These are phyloP conservation scores for Ophiostoma montium DNA, from an alignment of 2,329 filamentous ascomycete genomes.

Conservation along the genomic window DNA sequence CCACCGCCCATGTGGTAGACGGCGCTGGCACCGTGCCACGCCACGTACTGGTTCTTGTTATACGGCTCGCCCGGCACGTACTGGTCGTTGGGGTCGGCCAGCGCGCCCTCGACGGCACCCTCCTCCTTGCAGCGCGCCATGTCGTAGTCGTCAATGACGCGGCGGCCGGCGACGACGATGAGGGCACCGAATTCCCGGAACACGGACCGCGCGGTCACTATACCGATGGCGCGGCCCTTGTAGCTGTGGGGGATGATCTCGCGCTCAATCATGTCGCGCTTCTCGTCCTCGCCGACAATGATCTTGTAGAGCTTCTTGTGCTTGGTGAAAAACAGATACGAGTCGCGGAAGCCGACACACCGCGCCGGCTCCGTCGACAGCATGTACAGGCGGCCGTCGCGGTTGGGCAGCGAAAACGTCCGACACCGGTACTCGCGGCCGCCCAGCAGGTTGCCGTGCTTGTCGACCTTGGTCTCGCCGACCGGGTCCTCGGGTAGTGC, in stretches of 20 bases:
- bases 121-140: slow-evolving; percentile 59
- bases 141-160: slow-evolving; percentile 81
- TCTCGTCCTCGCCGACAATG: slow-evolving; percentile 94
- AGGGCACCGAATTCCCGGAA: slow-evolving; percentile 92
- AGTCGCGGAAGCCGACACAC: slow-evolving; percentile 93
- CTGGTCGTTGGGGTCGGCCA: slow-evolving; percentile 80
- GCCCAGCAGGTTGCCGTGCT: slow-evolving; percentile 65
- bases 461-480: slow-evolving; percentile 88
- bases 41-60: slow-evolving; percentile 97
- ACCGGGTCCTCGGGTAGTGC: slow-evolving; percentile 74
- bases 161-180: slow-evolving; percentile 83
- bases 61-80: slow-evolving; percentile 71
- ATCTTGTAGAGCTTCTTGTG: slow-evolving; percentile 95
- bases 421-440: slow-evolving; percentile 89
- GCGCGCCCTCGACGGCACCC: slow-evolving; percentile 72
- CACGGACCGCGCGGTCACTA: slow-evolving; percentile 90
- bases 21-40: slow-evolving; percentile 92
- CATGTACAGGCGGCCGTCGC: slow-evolving; percentile 88
- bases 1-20: slow-evolving; percentile 80
- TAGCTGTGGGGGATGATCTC: slow-evolving; percentile 96
- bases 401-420: slow-evolving; percentile 78
- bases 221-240: slow-evolving; percentile 93
- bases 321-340: slow-evolving; percentile 97
- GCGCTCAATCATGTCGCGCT: slow-evolving; percentile 87
- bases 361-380: slow-evolving; percentile 92